Evolutionary conservation across 345 rosid genomes (phyloP).

Genomic region (Camelina laxa): DNA sequence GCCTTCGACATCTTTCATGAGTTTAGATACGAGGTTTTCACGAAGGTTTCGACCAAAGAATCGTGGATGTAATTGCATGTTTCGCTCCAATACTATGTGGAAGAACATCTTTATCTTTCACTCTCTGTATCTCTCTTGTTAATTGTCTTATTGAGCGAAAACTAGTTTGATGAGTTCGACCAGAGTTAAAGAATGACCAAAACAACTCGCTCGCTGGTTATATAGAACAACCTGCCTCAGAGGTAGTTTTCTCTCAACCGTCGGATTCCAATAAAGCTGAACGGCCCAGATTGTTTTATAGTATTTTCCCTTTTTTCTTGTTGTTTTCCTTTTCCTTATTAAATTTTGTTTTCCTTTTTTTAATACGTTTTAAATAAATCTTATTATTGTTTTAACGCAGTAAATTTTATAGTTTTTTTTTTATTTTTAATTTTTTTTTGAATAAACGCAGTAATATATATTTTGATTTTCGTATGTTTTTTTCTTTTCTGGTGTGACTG

Average conservation of each 20-base stretch:
- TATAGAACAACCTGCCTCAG: not conserved
- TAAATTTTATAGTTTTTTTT: too few relatives aligned
- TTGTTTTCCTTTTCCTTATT: not conserved
- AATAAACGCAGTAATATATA: too few relatives aligned
- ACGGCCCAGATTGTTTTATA: slow-evolving; percentile 24
- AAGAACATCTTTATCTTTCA: slow-evolving; percentile 63
- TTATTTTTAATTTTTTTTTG: too few relatives aligned
- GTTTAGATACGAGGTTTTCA: slow-evolving; percentile 77
- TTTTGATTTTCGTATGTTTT: not conserved
- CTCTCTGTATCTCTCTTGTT: not conserved
- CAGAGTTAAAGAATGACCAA: not conserved
- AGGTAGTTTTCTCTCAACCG: slow-evolving; percentile 10
- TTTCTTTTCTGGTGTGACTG: too few relatives aligned
- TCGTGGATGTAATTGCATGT: slow-evolving; percentile 93
- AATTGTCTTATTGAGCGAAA: not conserved
- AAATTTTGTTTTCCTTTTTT: not conserved
- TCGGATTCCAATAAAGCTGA: not conserved
- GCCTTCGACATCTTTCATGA: slow-evolving; percentile 96
- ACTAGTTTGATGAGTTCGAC: not conserved
- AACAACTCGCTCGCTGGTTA: not conserved
- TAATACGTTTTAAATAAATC: too few relatives aligned
- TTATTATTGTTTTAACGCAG: not conserved
- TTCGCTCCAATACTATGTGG: slow-evolving; percentile 84
- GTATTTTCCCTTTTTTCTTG: not conserved
- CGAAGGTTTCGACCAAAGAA: slow-evolving; percentile 87